A percentile compares a stretch with the other conserved stretches of the same genome.
phyloP scores from a whole-genome alignment of 306 rosid genomes.

The Cyamopsis tetragonoloba region DNA sequence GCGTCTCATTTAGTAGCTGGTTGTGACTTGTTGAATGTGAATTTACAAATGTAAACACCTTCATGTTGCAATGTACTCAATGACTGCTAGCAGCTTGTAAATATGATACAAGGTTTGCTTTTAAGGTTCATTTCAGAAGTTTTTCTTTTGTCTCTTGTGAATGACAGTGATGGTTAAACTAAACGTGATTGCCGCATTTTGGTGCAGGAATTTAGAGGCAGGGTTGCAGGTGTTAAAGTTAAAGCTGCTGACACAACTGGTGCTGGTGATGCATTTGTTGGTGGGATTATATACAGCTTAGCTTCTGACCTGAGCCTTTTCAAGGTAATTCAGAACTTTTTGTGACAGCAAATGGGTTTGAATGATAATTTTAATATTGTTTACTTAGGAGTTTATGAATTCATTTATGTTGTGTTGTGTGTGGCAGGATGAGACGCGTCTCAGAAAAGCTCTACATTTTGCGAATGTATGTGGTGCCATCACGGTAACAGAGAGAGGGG shows the following conservation, averaged over 20 bases:
- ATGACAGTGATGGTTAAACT: not conserved
- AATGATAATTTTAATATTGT: no score
- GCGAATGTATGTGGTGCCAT: conserved; percentile 82
- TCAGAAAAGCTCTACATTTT: conserved; percentile 61
- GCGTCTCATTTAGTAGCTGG: no score
- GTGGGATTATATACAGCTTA: conserved; percentile 63
- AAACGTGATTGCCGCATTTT: conserved; percentile 4
- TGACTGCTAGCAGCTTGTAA: not conserved
- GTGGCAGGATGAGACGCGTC: conserved; percentile 55
- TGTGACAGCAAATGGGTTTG: no score
- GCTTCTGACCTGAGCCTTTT: conserved; percentile 58
- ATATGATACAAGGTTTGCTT: not conserved
- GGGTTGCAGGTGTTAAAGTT: conserved; percentile 69
- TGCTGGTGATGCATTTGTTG: conserved; percentile 93
- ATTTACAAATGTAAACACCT: not conserved
- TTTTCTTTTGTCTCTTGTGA: not conserved
- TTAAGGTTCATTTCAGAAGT: not conserved
- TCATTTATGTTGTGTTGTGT: no score
- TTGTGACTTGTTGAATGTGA: not conserved
- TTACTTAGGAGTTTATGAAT: not conserved
- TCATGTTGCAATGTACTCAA: not conserved
- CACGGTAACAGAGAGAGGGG: conserved; percentile 74
- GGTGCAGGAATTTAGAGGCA: conserved; percentile 72
- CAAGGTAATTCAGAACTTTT: conserved; percentile 45
- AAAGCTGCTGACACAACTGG: conserved; percentile 87